Percentiles rank a stretch among this genome's conserved stretches.
Conservation (phyloP, 805 yeast species). For the Candida ulmi region DNA sequence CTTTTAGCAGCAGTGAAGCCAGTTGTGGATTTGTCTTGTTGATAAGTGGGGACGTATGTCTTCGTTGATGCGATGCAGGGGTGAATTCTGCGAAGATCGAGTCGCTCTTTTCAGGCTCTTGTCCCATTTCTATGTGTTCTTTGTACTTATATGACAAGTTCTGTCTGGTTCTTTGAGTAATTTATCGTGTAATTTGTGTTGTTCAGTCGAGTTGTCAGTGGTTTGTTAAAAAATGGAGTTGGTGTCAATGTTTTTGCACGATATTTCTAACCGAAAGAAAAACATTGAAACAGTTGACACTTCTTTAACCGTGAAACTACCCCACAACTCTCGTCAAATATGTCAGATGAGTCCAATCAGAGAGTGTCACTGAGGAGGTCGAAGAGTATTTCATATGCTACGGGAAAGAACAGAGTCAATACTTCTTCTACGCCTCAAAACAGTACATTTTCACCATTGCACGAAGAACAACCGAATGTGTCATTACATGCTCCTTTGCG, state of each 20-base stretch:
- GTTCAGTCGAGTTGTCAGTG: no score
- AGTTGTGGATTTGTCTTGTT: conserved; percentile 27
- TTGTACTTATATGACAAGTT: no score
- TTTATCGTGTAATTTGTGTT: no score
- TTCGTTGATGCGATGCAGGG: not conserved
- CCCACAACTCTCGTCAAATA: not conserved
- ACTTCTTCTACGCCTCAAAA: not conserved
- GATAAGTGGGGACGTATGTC: conserved; percentile 1
- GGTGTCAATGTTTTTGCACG: no score
- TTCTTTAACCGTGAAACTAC: not conserved
- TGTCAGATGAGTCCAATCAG: not conserved
- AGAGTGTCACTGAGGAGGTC: conserved; percentile 1
- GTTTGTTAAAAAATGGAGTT: no score
- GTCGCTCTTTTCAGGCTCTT: not conserved
- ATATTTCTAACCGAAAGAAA: no score
- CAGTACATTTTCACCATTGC: not conserved
- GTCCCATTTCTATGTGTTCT: not conserved
- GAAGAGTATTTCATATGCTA: conserved; percentile 1
- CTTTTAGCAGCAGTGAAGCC: conserved; percentile 36
- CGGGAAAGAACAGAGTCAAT: not conserved
- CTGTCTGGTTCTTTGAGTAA: no score
- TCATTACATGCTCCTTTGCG: conserved; percentile 5
- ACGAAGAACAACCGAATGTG: not conserved
- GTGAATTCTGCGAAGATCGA: conserved; percentile 3
- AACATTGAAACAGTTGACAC: no score